Evolutionary conservation across 1,284 basidiomycete species (phyloP).

Genomic region (Microbotryomycetes sp.): DNA sequence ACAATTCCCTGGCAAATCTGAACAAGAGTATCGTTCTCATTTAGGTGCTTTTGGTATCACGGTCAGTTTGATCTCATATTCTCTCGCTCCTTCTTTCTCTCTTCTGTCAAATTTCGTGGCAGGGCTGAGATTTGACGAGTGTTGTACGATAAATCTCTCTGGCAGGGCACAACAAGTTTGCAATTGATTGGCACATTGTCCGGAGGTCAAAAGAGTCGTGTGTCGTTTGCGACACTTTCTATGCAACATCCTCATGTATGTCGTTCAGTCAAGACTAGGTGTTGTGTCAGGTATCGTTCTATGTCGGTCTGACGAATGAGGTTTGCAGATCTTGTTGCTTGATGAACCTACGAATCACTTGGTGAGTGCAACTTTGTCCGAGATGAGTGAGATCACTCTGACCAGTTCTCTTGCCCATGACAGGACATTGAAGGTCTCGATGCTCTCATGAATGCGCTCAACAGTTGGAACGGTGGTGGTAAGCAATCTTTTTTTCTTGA

Average conservation of each 20-base stretch:
- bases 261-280: not conserved
- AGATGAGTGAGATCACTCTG: constrained; percentile 44
- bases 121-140: not conserved
- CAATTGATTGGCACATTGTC: constrained; percentile 76
- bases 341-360: constrained; percentile 97
- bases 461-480: constrained; percentile 87
- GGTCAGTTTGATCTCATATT: constrained; percentile 74
- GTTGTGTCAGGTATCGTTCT: not conserved
- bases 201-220: constrained; percentile 89
- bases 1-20: constrained; percentile 87
- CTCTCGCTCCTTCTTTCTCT: constrained; percentile 10
- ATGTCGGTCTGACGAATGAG: too few species aligned
- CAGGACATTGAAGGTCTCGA: constrained; percentile 63
- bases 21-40: constrained; percentile 92
- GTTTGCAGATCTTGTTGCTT: constrained; percentile 69
- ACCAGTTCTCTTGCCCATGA: not conserved
- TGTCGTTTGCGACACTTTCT: constrained; percentile 89
- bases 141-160: not conserved
- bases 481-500: constrained; percentile 33
- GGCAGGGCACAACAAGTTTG: constrained; percentile 50
- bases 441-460: constrained; percentile 82
- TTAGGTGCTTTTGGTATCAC: constrained; percentile 98
- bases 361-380: constrained; percentile 40
- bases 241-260: constrained; percentile 55
- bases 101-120: constrained; percentile 2